Conservation (phyloP, 805 yeast genomes). For the Cyberlindnera misumaiensis region DNA sequence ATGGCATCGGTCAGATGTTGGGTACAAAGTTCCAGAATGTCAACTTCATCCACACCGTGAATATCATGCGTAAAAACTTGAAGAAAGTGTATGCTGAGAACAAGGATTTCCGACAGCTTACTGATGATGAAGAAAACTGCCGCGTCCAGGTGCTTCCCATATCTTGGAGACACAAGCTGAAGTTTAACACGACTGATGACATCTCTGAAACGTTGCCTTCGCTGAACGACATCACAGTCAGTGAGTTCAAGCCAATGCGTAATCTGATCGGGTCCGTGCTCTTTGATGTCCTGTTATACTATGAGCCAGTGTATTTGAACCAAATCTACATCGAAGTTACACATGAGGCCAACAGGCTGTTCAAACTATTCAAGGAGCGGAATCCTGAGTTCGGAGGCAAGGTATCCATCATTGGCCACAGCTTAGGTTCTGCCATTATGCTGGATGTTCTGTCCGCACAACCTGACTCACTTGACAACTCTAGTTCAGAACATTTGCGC, state of each 20-base stretch:
- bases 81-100: conserved; percentile 43
- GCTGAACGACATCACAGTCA: conserved; percentile 64
- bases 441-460: conserved; percentile 65
- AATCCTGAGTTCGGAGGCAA: conserved; percentile 76
- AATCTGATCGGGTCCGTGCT: conserved; percentile 81
- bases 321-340: conserved; percentile 60
- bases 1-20: conserved; percentile 89
- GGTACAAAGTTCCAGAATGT: conserved; percentile 75
- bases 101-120: conserved; percentile 27
- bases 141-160: conserved; percentile 83
- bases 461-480: conserved; percentile 15
- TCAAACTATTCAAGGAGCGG: conserved; percentile 46
- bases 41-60: conserved; percentile 81
- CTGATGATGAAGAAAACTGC: conserved; percentile 34
- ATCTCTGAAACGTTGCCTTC: conserved; percentile 48
- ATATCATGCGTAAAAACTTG: conserved; percentile 49
- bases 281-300: conserved; percentile 73
- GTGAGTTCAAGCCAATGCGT: conserved; percentile 71
- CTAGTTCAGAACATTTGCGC: conserved; percentile 37
- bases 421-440: conserved; percentile 81
- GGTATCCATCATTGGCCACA: conserved; percentile 83
- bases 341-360: conserved; percentile 55
- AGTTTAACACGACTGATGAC: conserved; percentile 45
- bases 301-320: conserved; percentile 60
- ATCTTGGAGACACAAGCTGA: conserved; percentile 80